A percentile compares a stretch with the other conserved stretches of the same genome.
Evolutionary conservation across 179 eudicot species (phyloP).

Genomic region (Patellifolia procumbens): DNA sequence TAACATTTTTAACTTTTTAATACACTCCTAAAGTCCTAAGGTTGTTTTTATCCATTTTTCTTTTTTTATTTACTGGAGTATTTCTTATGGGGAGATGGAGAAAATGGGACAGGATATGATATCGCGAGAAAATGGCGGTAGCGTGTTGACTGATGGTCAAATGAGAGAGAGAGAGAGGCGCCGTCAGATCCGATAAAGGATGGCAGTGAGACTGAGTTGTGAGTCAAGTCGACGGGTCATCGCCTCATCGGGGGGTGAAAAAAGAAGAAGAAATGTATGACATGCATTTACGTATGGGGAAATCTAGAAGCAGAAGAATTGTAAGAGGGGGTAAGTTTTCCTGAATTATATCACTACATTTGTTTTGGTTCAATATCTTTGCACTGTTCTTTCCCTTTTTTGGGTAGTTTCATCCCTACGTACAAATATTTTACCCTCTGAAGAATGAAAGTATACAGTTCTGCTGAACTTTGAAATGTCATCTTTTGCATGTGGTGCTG

Average conservation of each 20-base stretch:
- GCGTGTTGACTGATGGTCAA: constrained; percentile 33
- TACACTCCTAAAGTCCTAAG: no score
- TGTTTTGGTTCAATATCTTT: not conserved
- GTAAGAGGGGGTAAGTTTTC: not conserved
- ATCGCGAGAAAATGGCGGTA: not conserved
- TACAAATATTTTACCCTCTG: no score
- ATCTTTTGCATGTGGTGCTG: no score
- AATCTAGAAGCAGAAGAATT: not conserved
- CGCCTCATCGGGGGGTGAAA: not conserved
- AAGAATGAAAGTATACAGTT: no score
- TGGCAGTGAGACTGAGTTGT: constrained; percentile 3
- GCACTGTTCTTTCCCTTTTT: not conserved
- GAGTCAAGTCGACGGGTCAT: constrained; percentile 27
- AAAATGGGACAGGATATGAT: not conserved
- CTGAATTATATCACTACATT: not conserved
- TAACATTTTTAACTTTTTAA: no score
- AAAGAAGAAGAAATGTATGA: not conserved
- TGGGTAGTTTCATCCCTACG: not conserved
- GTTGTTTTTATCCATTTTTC: no score
- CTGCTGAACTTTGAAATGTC: no score
- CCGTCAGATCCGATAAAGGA: constrained; percentile 31
- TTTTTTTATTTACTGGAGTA: no score
- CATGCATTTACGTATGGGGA: not conserved
- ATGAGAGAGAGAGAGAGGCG: constrained; percentile 22
- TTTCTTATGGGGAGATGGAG: not conserved